phyloP scores from a whole-genome alignment of 1,284 basidiomycete genomes.

The Takashimella koratensis region DNA sequence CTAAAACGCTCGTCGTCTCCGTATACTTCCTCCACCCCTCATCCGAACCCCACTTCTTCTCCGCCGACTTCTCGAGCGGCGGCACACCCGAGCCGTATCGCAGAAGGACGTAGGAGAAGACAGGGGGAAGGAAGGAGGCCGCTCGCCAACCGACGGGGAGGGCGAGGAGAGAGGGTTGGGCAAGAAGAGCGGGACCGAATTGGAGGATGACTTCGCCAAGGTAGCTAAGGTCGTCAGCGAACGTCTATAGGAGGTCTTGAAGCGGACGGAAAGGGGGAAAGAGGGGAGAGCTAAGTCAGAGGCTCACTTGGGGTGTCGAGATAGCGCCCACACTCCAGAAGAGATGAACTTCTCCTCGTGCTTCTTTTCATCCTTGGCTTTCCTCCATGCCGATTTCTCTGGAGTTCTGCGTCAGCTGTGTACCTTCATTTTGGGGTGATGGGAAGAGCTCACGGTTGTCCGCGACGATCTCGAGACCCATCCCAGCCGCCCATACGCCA shows the following conservation, averaged over 20 bases:
- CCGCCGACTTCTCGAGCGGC: conserved; percentile 60
- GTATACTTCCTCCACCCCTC: conserved; percentile 67
- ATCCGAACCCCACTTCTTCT: conserved; percentile 65
- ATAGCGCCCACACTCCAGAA: conserved; percentile 65
- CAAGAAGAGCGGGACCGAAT: conserved; percentile 65
- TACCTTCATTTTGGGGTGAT: not conserved
- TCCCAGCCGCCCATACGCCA: conserved; percentile 59
- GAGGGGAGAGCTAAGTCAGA: not conserved
- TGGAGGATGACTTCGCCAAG: conserved; percentile 72
- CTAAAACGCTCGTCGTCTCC: conserved; percentile 26
- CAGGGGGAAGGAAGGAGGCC: conserved; percentile 59
- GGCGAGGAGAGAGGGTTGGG: conserved; percentile 48
- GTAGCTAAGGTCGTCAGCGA: conserved; percentile 54
- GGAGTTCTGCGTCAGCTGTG: conserved; percentile 1
- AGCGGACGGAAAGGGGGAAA: not conserved
- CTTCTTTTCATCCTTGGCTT: conserved; percentile 60
- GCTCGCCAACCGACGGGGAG: conserved; percentile 45
- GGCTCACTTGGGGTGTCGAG: conserved; percentile 70
- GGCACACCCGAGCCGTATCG: conserved; percentile 63
- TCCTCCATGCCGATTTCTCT: conserved; percentile 66
- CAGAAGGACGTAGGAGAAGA: conserved; percentile 62
- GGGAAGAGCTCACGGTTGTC: conserved; percentile 53
- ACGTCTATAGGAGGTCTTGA: not conserved
- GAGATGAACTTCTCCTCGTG: conserved; percentile 73
- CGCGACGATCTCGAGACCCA: conserved; percentile 62